Evolutionary conservation across 2,329 filamentous ascomycete species (phyloP), one percentile per base, ranked within the genome.

Genomic region (Knufia fluminis): DNA sequence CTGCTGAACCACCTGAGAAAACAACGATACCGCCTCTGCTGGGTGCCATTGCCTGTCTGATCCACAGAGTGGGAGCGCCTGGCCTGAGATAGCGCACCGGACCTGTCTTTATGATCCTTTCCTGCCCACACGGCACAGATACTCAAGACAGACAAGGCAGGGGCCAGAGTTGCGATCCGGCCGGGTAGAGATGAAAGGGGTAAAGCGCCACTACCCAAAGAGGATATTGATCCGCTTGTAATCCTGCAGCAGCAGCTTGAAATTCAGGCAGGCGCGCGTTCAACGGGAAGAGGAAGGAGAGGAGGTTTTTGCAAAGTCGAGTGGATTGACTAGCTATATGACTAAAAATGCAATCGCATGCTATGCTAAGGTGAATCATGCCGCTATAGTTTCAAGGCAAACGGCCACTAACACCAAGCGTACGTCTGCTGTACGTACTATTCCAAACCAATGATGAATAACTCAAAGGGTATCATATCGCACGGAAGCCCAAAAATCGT

Each of bases 1-100:
- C 89, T n/a, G 90, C 91, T 58, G 87, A 95, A 47, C 90, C 90
- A 33, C 89, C 89, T 0, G 89, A 94, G 66, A 96, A 92, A 45
- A 95, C 26, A 2, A 40, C 45, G n/a, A 48, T 48, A 28, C 45
- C 45, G n/a, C 45, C 45, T 40, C 45, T 48, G 33, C 45, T 48
- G n/a, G 45, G 45, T 31, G 35, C 35, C 35, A 48, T 48, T 12
- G 32, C 2, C 17, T 33, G 9, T 7, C 16, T 22, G 22, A n/a
- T 38, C n/a, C n/a, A n/a, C n/a, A n/a, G n/a, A n/a, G n/a, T n/a
- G n/a, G n/a, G n/a, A n/a, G n/a, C n/a, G 14, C 7, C 7, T 31
- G 28, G 28, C 7, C 28, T 14, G 14, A 31, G 28, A 14, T 31
- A 31, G 7, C 7, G 28, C 28, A 7, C 28, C 14, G 28, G 14